A percentile compares a stretch with the other conserved stretches of the same genome.
Conservation (phyloP, 306 rosid species). For the Trichosanthes truncata region DNA sequence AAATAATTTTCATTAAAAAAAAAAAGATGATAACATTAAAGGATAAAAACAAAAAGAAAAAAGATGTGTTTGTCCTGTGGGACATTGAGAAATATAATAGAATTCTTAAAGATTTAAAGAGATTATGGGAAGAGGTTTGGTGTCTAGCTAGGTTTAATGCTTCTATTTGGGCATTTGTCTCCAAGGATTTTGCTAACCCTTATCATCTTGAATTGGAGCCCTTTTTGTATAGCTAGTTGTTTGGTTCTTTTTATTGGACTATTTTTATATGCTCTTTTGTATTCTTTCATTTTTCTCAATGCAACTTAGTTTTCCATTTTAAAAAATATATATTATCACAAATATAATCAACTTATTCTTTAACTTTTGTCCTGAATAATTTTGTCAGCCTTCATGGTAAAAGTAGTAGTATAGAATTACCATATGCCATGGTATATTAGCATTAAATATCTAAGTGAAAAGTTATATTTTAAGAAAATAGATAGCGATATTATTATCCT, state of each 20-base stretch:
- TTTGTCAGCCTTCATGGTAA: background rate
- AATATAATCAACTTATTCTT: background rate
- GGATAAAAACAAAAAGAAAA: background rate
- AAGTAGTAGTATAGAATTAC: background rate
- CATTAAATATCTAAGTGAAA: background rate
- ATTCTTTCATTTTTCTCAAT: background rate
- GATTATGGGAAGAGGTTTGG: background rate
- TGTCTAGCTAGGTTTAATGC: background rate
- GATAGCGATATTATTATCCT: background rate
- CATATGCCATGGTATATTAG: background rate
- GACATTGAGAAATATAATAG: background rate
- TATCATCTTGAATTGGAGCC: background rate
- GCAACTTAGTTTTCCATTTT: background rate
- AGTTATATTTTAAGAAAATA: background rate
- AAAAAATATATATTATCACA: background rate
- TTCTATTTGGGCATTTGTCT: background rate
- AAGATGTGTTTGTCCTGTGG: background rate
- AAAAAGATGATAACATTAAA: background rate
- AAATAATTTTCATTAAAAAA: background rate
- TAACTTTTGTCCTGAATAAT: background rate
- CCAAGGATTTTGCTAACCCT: background rate
- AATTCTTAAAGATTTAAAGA: background rate
- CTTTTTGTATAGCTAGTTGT: background rate
- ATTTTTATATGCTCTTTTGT: background rate
- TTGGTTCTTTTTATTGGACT: background rate